Evolutionary conservation across 1,284 basidiomycete genomes (phyloP).

Genomic region (Hemileia vastatrix): DNA sequence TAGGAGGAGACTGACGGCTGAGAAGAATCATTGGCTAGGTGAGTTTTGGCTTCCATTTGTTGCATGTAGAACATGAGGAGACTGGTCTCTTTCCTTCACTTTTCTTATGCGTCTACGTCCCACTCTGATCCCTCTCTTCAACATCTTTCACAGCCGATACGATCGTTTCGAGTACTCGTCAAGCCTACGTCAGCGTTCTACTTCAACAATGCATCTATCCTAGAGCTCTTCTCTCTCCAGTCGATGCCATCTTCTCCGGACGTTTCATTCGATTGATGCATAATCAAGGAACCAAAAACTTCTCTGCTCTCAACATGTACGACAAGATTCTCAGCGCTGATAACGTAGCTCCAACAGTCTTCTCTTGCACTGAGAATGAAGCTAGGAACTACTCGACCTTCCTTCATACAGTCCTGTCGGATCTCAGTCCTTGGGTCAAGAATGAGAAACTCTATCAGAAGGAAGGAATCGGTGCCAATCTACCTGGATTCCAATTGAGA

Average conservation of each 20-base stretch:
- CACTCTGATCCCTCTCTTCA: not conserved
- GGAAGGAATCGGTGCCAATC: conserved; percentile 47
- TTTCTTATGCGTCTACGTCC: not conserved
- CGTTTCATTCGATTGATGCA: conserved; percentile 83
- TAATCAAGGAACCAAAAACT: conserved; percentile 70
- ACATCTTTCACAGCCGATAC: not conserved
- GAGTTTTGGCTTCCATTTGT: not conserved
- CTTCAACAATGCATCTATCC: conserved; percentile 88
- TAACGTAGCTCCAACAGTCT: conserved; percentile 74
- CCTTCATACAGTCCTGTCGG: conserved; percentile 64
- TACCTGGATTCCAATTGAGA: conserved; percentile 38
- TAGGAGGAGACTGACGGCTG: conserved; percentile 62
- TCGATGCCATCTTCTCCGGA: conserved; percentile 89
- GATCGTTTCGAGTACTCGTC: conserved; percentile 35
- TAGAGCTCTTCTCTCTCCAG: conserved; percentile 77
- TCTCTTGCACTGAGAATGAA: conserved; percentile 90
- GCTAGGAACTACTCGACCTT: conserved; percentile 95
- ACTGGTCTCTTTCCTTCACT: not conserved
- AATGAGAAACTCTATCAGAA: conserved; percentile 51
- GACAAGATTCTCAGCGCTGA: too few species aligned
- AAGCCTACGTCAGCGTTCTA: conserved; percentile 54
- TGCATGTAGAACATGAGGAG: not conserved
- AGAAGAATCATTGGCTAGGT: conserved; percentile 85
- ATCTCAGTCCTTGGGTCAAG: conserved; percentile 65
- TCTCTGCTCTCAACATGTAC: conserved; percentile 74